Conservation (phyloP, 2,329 filamentous ascomycete genomes). For the Diaporthe sp. region DNA sequence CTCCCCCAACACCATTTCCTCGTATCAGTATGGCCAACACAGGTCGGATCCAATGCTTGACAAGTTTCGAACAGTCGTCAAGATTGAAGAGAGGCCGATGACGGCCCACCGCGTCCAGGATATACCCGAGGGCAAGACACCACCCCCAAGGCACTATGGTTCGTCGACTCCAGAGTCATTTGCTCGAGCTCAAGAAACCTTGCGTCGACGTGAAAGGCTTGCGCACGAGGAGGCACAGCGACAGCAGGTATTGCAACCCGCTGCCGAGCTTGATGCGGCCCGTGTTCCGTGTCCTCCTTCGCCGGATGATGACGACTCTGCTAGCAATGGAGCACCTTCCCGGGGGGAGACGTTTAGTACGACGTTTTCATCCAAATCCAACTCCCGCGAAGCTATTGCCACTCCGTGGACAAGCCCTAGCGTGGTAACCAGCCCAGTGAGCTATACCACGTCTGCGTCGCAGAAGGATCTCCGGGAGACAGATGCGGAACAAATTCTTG, state of each 20-base stretch:
- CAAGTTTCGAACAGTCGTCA: constrained; percentile 51
- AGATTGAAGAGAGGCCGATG: constrained; percentile 61
- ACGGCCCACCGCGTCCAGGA: constrained; percentile 62
- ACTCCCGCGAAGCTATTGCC: constrained; percentile 62
- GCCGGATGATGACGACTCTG: constrained; percentile 58
- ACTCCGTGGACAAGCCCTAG: constrained; percentile 70
- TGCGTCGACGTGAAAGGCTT: constrained; percentile 51
- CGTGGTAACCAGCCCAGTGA: constrained; percentile 65
- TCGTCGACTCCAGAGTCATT: constrained; percentile 58
- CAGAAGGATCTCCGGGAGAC: constrained; percentile 60
- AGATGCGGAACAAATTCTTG: constrained; percentile 62
- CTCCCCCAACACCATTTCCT: constrained; percentile 54
- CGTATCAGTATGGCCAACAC: constrained; percentile 58
- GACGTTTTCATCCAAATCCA: constrained; percentile 65
- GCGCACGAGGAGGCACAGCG: constrained; percentile 51
- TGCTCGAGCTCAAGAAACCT: constrained; percentile 52
- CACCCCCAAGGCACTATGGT: constrained; percentile 53
- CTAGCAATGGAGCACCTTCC: constrained; percentile 51
- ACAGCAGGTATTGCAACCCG: constrained; percentile 45
- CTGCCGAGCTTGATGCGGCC: constrained; percentile 48
- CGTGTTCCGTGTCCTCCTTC: constrained; percentile 60
- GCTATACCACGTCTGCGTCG: constrained; percentile 53
- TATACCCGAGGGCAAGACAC: constrained; percentile 54
- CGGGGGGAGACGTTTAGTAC: constrained; percentile 60
- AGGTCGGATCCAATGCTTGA: constrained; percentile 61